Evolutionary conservation across 2,329 filamentous ascomycete species (phyloP), one percentile per base, ranked within the genome.

Genomic region (Bipolaris gigantea): DNA sequence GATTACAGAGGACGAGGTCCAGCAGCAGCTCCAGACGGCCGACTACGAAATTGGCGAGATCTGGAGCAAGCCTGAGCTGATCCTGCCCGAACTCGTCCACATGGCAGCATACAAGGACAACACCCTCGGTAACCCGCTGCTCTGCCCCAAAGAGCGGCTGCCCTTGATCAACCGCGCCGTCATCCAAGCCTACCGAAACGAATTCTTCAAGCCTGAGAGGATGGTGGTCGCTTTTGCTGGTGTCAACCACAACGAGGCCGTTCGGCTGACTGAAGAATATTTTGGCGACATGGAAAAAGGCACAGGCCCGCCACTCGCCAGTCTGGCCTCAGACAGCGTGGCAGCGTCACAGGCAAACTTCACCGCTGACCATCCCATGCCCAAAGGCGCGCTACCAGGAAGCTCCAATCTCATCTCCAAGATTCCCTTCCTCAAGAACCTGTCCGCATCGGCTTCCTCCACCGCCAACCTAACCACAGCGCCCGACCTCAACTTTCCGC

Each of bases 21-120:
- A 83, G 18, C 86, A 92, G 73, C 94, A 99, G 77, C 80, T 99
- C 19, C 86, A 89, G 71, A 97, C 93, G 6, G 94, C 93, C 8
- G 86, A 92, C 48, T 99, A 97, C 72, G 94, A 99, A 77, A 94
- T 99, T 73, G 86, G 86, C 21, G 94, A 97, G 79, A 97, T 99
- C 52, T 99, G 94, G 94, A 88, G 89, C 65, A 97, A 96, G 81
- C 92, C 94, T 0, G 93, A 97, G 69, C 83, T 99, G 51, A 97
- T 99, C 64, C 79, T 99, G 56, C 94, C 94, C 0, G 94, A 99
- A 77, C 78, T 99, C 64, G 88, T 97, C 34, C 94, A 99, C 75
- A 94, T 92, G 79, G 92, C 94, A 9, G 94, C 92, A 2, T 99
- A 90, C 77, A 94, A 92, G 79, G 89, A 94, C 72, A 97, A 99